Evolutionary conservation across 2,329 filamentous ascomycete genomes (phyloP), one percentile per base, ranked within the genome.

Genomic region (Talaromyces sp.): DNA sequence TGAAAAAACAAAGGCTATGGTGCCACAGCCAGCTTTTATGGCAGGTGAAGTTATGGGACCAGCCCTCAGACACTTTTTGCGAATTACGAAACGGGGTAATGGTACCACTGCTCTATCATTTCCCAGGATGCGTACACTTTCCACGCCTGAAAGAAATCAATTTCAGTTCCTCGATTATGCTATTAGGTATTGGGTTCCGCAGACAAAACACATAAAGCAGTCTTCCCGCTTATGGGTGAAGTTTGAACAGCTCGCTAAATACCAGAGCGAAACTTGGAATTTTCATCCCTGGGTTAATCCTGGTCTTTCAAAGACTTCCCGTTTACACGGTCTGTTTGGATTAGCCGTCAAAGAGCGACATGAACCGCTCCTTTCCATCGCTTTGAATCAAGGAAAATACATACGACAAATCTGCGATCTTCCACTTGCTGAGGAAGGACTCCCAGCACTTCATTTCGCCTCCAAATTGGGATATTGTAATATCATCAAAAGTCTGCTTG

Each of bases 271-370:
- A 43, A 63, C 66, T 3, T 72, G 70, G 70, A 67, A 70, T 47
- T 68, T 72, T 35, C 70, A 72, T 61, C 70, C 70, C 11, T 71
- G 70, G 70, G n/a, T 62, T 3, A 22, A 65, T 31, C 60, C 66
- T 35, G 70, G 70, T 9, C 66, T 65, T 16, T 71, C 70, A 41
- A 9, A 27, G 19, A 6, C 3, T 22, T 71, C 70, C 2, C 66
- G 35, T 19, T 31, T 70, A 6, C 69, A 71, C 60, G 66, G 66
- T 19, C 66, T 72, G 11, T 67, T 70, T 43, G 66, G 69, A 45
- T 72, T 68, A 67, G 67, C 67, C 47, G 69, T 72, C 0, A 72
- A 65, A 24, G 68, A 70, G 39, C 60, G 63, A 27, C 70, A 71
- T 49, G 19, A 35, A 2, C 70, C 70, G 13, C 62, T 72, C 35